Evolutionary conservation across 2,329 filamentous ascomycete genomes (phyloP).

Genomic region (Hirsutella rhossiliensis): DNA sequence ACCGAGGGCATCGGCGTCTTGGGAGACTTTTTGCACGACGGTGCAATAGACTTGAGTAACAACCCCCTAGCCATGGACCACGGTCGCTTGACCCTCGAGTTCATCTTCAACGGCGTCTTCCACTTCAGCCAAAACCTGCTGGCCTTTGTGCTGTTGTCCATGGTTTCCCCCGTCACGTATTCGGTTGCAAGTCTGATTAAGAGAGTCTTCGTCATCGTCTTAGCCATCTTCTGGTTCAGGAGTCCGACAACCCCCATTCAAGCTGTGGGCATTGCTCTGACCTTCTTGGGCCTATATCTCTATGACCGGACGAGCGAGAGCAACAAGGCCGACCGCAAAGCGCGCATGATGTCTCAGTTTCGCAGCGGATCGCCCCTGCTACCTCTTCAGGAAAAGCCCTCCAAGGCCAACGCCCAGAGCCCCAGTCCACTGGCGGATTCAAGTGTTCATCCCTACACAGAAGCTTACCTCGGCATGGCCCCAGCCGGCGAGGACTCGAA

Average conservation of each 20-base stretch:
- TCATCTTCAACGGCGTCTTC: constrained; percentile 91
- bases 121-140: constrained; percentile 96
- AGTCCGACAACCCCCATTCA: constrained; percentile 77
- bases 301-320: constrained; percentile 89
- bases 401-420: neutral
- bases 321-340: constrained; percentile 75
- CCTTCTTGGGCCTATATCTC: constrained; percentile 84
- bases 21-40: constrained; percentile 67
- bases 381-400: constrained; percentile 43
- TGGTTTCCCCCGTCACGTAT: constrained; percentile 94
- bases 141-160: constrained; percentile 81
- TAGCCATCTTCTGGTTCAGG: constrained; percentile 93
- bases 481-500: constrained; percentile 35
- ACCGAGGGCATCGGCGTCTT: constrained; percentile 72
- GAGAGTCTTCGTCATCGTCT: constrained; percentile 89
- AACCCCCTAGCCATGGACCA: constrained; percentile 61
- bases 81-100: constrained; percentile 66
- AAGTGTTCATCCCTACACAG: constrained; percentile 29
- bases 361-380: constrained; percentile 40
- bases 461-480: constrained; percentile 28
- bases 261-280: constrained; percentile 73
- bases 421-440: constrained; percentile 3
- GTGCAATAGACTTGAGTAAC: constrained; percentile 51
- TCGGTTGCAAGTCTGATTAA: constrained; percentile 94
- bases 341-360: constrained; percentile 46